Percentiles rank a stretch among this genome's conserved stretches.
Conservation (phyloP, 2,329 filamentous ascomycete species). For the Colletotrichum orchidophilum region DNA sequence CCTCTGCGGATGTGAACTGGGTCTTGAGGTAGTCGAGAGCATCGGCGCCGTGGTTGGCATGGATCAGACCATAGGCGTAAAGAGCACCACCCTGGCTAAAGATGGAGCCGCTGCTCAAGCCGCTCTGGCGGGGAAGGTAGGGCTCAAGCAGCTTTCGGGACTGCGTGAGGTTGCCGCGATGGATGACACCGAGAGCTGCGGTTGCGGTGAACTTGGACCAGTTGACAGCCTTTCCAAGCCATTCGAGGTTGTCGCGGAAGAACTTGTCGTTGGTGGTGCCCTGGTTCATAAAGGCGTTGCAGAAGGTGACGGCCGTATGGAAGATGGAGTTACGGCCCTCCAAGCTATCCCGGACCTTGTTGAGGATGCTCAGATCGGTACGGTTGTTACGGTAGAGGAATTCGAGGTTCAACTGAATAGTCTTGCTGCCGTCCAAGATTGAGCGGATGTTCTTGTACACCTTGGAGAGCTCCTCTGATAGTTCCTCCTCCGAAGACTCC, state of each 20-base stretch:
- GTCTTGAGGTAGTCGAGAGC: conserved; percentile 82
- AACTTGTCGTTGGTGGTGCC: conserved; percentile 98
- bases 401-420: conserved; percentile 93
- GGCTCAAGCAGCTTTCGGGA: conserved; percentile 93
- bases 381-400: conserved; percentile 97
- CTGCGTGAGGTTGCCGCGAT: conserved; percentile 93
- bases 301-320: conserved; percentile 96
- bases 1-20: conserved; percentile 79
- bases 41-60: conserved; percentile 95
- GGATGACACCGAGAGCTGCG: conserved; percentile 94
- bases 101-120: conserved; percentile 82
- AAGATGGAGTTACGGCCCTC: conserved; percentile 98
- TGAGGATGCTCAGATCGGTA: conserved; percentile 89
- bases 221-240: conserved; percentile 97
- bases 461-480: conserved; percentile 63
- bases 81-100: conserved; percentile 97
- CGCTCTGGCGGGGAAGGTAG: conserved; percentile 84
- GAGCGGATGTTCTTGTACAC: conserved; percentile 71
- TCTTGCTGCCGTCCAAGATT: conserved; percentile 88
- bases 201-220: conserved; percentile 99
- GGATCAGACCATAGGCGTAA: conserved; percentile 94
- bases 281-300: conserved; percentile 99
- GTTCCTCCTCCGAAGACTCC: conserved; percentile 59
- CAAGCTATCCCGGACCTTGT: conserved; percentile 94
- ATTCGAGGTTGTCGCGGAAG: conserved; percentile 97